Conservation (phyloP, 352 stramenopile species). For the Labyrinthula sp. region DNA sequence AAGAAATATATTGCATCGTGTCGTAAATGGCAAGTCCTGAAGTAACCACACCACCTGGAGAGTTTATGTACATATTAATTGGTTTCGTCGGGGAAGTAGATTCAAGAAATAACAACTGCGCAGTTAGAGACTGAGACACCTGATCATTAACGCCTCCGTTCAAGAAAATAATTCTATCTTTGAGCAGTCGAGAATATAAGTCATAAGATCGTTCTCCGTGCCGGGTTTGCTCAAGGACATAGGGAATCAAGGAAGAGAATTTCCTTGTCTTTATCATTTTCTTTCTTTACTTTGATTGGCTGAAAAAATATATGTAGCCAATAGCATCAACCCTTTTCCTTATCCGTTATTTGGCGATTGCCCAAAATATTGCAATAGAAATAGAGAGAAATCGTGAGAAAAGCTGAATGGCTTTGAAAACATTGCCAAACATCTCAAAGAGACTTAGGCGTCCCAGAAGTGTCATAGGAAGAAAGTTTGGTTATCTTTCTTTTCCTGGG, state of each 20-base stretch:
- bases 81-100: constrained; percentile 78
- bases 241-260: constrained; percentile 70
- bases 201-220: constrained; percentile 82
- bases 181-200: constrained; percentile 87
- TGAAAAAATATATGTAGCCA: too few relatives aligned
- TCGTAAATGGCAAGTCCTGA: constrained; percentile 93
- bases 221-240: constrained; percentile 70
- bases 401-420: too few relatives aligned
- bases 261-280: too few relatives aligned
- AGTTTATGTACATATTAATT: constrained; percentile 97
- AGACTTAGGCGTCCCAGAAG: too few relatives aligned
- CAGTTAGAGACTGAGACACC: constrained; percentile 24
- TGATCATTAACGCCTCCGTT: constrained; percentile 19
- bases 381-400: too few relatives aligned
- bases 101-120: constrained; percentile 58
- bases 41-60: constrained; percentile 77
- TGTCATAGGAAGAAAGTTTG: too few relatives aligned
- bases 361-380: too few relatives aligned
- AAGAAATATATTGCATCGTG: constrained; percentile 90
- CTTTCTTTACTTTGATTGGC: too few relatives aligned
- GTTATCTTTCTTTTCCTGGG: too few relatives aligned
- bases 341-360: too few relatives aligned
- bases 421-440: too few relatives aligned
- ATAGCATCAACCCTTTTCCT: too few relatives aligned
- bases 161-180: constrained; percentile 90